Percentiles rank a stretch among this genome's conserved stretches.
These are phyloP conservation scores for Solanum habrochaites DNA, from an alignment of 257 asterid species.

Conservation along the genomic window DNA sequence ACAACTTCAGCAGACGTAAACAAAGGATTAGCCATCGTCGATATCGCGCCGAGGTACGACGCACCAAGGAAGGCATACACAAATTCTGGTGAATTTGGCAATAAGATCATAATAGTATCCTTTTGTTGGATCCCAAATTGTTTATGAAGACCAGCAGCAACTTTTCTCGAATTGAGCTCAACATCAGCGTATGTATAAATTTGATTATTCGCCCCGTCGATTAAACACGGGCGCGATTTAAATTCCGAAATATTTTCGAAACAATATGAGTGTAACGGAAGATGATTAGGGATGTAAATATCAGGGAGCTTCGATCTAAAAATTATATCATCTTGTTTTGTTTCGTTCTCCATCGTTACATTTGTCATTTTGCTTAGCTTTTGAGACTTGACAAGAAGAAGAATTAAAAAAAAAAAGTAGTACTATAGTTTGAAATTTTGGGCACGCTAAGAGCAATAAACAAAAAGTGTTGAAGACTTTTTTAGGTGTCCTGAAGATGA, in stretches of 20 bases:
- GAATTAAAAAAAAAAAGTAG: not conserved
- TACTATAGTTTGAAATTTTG: not conserved
- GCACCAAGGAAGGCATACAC: constrained; percentile 77
- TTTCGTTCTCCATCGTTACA: constrained; percentile 21
- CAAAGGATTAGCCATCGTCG: constrained; percentile 83
- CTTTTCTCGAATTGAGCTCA: constrained; percentile 32
- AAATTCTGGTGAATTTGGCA: constrained; percentile 69
- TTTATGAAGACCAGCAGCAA: constrained; percentile 47
- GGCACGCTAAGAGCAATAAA: not conserved
- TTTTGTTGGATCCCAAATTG: constrained; percentile 45
- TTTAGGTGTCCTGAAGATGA: constrained; percentile 18
- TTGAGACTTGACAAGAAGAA: too few species aligned
- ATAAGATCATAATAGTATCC: constrained; percentile 72
- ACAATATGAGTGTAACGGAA: constrained; percentile 64
- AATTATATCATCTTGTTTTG: constrained; percentile 24
- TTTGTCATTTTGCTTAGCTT: not conserved
- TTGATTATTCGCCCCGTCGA: constrained; percentile 51
- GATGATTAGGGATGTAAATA: constrained; percentile 66
- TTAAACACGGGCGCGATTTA: constrained; percentile 40
- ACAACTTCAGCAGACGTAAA: constrained; percentile 55
- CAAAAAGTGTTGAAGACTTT: not conserved
- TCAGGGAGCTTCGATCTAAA: constrained; percentile 75
- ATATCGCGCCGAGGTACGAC: constrained; percentile 57
- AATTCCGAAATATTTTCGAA: constrained; percentile 45
- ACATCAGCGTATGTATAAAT: constrained; percentile 52